A percentile compares a stretch with the other conserved stretches of the same genome.
phyloP scores from a whole-genome alignment of 805 yeast species.

The Candida nonsorbophila region DNA sequence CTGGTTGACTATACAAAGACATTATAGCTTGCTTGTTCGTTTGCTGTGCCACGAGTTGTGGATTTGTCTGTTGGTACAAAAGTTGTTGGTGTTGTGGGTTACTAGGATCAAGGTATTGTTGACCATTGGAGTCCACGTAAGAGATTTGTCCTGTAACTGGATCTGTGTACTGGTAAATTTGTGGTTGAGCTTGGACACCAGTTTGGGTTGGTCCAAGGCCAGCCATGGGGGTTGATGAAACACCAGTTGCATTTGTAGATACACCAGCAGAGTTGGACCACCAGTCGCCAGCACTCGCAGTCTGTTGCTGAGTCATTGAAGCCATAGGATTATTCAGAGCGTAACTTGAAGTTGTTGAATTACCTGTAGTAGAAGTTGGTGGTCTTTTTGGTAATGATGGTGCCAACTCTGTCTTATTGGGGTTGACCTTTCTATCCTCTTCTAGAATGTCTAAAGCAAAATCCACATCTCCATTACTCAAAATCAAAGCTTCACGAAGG shows the following conservation, averaged over 20 bases:
- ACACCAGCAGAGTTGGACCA: slow-evolving; percentile 16
- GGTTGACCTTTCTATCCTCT: slow-evolving; percentile 29
- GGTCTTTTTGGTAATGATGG: slow-evolving; percentile 46
- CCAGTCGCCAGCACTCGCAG: slow-evolving; percentile 21
- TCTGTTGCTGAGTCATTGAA: slow-evolving; percentile 4
- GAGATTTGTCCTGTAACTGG: slow-evolving; percentile 64
- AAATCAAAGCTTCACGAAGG: slow-evolving; percentile 57
- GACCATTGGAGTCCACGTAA: slow-evolving; percentile 65
- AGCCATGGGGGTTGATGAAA: slow-evolving; percentile 2
- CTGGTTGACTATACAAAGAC: slow-evolving; percentile 39
- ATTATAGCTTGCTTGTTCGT: slow-evolving; percentile 33
- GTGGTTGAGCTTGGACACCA: slow-evolving; percentile 29
- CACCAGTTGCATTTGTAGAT: slow-evolving; percentile 3
- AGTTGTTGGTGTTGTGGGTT: slow-evolving; percentile 41
- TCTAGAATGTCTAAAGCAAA: slow-evolving; percentile 55
- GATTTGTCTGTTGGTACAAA: slow-evolving; percentile 27
- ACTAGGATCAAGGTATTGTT: slow-evolving; percentile 50
- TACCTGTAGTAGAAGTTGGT: slow-evolving; percentile 12
- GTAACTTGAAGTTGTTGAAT: slow-evolving; percentile 1
- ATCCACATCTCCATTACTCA: slow-evolving; percentile 55
- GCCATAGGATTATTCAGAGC: slow-evolving; percentile 27
- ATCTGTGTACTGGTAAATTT: slow-evolving; percentile 64
- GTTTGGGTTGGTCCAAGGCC: slow-evolving; percentile 3
- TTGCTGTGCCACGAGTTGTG: slow-evolving; percentile 30
- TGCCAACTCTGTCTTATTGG: slow-evolving; percentile 34